These are phyloP conservation scores for Geranium brycei DNA, from an alignment of 345 rosid genomes.

Conservation along the genomic window DNA sequence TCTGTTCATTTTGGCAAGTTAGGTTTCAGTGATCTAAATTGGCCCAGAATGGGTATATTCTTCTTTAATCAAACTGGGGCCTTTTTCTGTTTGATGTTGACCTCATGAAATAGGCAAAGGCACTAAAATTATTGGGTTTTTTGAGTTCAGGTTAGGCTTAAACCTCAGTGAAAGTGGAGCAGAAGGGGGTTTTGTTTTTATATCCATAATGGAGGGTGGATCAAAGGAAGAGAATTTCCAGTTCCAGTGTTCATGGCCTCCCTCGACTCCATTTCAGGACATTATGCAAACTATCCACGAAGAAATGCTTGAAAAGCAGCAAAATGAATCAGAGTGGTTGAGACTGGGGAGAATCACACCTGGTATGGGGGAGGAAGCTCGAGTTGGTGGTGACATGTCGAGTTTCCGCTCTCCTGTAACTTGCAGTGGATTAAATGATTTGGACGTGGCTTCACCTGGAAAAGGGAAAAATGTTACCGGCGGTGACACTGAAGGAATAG, in stretches of 20 bases:
- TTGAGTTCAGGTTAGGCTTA: background rate
- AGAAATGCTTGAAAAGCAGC: slow-evolving; percentile 16
- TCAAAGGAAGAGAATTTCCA: slow-evolving; percentile 15
- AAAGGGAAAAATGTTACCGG: background rate
- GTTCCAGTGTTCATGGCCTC: slow-evolving; percentile 31
- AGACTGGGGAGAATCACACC: slow-evolving; percentile 22
- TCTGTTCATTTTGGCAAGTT: background rate
- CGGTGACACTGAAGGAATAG: background rate
- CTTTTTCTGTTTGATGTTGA: background rate
- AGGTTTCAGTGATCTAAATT: background rate
- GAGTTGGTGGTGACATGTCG: slow-evolving; percentile 7
- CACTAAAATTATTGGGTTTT: background rate
- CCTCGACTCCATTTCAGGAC: slow-evolving; percentile 33
- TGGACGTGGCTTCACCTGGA: background rate
- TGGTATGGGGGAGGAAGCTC: slow-evolving; percentile 8
- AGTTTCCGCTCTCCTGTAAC: slow-evolving; percentile 1
- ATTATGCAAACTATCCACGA: slow-evolving; percentile 21
- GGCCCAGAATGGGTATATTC: background rate
- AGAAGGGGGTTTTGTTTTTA: background rate
- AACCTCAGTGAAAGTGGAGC: background rate
- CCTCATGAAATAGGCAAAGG: background rate
- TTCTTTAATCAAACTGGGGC: background rate
- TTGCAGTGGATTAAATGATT: background rate
- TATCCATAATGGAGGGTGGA: slow-evolving; percentile 12
- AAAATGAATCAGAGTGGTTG: slow-evolving; percentile 10